These are phyloP conservation scores for Pythium folliculosum DNA, from an alignment of 352 stramenopile genomes.

Conservation along the genomic window DNA sequence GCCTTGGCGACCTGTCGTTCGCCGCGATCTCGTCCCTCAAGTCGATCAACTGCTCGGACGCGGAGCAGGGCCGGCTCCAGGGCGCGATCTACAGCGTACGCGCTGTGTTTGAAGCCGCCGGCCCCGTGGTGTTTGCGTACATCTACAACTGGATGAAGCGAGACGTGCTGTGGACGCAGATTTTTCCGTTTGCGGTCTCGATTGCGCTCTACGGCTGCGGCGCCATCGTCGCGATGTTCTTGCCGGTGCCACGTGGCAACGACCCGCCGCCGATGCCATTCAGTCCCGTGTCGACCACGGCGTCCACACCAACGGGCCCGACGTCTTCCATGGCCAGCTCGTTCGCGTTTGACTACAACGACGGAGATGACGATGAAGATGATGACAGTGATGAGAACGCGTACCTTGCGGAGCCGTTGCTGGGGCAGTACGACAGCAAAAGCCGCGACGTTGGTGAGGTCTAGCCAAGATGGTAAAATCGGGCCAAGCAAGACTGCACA, in stretches of 20 bases:
- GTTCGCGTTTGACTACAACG: conserved; percentile 26
- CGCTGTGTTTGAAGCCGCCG: conserved; percentile 61
- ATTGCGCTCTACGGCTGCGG: conserved; percentile 49
- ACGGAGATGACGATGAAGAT: conserved; percentile 32
- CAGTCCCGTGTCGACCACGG: conserved; percentile 42
- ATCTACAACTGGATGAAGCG: conserved; percentile 60
- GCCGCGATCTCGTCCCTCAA: conserved; percentile 67
- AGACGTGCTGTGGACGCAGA: conserved; percentile 42
- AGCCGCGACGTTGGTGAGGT: conserved; percentile 11
- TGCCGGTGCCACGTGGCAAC: conserved; percentile 33
- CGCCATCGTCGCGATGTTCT: conserved; percentile 47
- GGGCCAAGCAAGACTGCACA: not conserved
- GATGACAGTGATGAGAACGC: conserved; percentile 34
- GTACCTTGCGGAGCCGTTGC: conserved; percentile 51
- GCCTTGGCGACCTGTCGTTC: conserved; percentile 69
- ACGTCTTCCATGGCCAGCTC: conserved; percentile 14
- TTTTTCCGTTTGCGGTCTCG: conserved; percentile 63
- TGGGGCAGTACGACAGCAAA: conserved; percentile 25
- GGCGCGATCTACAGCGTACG: conserved; percentile 70
- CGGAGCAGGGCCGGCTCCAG: conserved; percentile 77
- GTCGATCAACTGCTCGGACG: conserved; percentile 62
- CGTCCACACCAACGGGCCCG: conserved; percentile 36
- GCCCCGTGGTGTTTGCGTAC: conserved; percentile 53
- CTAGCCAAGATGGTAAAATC: not conserved
- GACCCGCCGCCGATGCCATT: conserved; percentile 37